These are phyloP conservation scores for Pseudozyma pruni DNA, from an alignment of 1,284 basidiomycete species.

Conservation along the genomic window DNA sequence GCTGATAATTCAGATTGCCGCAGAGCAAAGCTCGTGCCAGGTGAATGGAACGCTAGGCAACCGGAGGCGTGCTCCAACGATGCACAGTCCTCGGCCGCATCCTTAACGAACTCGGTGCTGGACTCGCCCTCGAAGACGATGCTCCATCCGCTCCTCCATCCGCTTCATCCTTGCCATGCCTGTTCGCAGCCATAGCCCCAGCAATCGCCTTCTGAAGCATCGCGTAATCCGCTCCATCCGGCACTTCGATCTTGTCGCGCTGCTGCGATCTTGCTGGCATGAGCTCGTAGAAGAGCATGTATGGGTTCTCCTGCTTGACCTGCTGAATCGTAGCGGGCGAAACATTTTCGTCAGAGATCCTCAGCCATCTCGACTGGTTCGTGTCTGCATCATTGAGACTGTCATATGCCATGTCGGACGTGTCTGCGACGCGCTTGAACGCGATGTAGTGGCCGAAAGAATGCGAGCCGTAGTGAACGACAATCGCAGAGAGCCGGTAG, in stretches of 20 bases:
- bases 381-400: conserved; percentile 3
- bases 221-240: conserved; percentile 19
- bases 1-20: no score
- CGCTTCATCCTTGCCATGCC: neutral
- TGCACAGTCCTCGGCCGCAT: conserved; percentile 34
- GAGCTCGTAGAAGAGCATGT: conserved; percentile 64
- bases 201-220: conserved; percentile 33
- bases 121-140: conserved; percentile 4
- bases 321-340: conserved; percentile 43
- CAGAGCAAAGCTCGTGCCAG: no score
- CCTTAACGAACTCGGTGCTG: conserved; percentile 14
- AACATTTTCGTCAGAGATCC: conserved; percentile 63
- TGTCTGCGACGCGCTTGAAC: conserved; percentile 44
- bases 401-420: neutral
- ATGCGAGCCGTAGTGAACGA: conserved; percentile 65
- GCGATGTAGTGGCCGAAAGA: conserved; percentile 65
- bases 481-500: conserved; percentile 56
- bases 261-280: conserved; percentile 13
- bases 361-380: conserved; percentile 45
- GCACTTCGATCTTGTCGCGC: conserved; percentile 12
- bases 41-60: conserved; percentile 1
- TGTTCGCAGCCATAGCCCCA: conserved; percentile 11
- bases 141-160: neutral
- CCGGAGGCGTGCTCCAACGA: conserved; percentile 37
- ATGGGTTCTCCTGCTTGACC: conserved; percentile 62